These are phyloP conservation scores for Mercurialis annua DNA, from an alignment of 345 rosid genomes.

Conservation along the genomic window DNA sequence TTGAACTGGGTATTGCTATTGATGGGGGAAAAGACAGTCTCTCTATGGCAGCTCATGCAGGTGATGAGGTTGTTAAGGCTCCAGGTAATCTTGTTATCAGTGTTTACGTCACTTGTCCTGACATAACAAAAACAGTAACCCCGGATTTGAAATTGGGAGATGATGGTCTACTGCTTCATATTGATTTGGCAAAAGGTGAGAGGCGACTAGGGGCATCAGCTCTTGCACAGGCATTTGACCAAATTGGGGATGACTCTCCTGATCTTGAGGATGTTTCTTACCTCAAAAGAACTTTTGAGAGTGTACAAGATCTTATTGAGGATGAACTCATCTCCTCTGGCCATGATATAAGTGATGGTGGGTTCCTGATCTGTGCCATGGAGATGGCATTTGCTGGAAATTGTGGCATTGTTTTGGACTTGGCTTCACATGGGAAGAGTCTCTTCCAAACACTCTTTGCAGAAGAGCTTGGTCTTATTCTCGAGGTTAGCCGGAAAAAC, in stretches of 20 bases:
- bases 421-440: conserved; percentile 54
- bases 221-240: conserved; percentile 78
- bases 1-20: conserved; percentile 88
- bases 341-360: conserved; percentile 95
- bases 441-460: conserved; percentile 77
- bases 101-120: conserved; percentile 77
- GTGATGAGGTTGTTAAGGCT: conserved; percentile 81
- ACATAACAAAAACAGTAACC: conserved; percentile 84
- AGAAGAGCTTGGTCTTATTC: conserved; percentile 79
- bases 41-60: conserved; percentile 87
- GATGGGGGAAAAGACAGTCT: conserved; percentile 97
- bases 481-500: conserved; percentile 66
- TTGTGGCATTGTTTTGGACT: conserved; percentile 53
- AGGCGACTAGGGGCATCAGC: conserved; percentile 88
- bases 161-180: conserved; percentile 66
- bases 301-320: conserved; percentile 61
- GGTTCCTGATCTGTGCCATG: conserved; percentile 57
- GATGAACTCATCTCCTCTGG: conserved; percentile 70
- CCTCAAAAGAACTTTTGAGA: conserved; percentile 62
- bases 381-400: conserved; percentile 98
- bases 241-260: conserved; percentile 78
- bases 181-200: conserved; percentile 86
- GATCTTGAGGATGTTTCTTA: conserved; percentile 77
- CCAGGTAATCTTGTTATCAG: conserved; percentile 95
- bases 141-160: conserved; percentile 79